Conservation (phyloP, 805 yeast genomes). For the Metschnikowia arizonensis region DNA sequence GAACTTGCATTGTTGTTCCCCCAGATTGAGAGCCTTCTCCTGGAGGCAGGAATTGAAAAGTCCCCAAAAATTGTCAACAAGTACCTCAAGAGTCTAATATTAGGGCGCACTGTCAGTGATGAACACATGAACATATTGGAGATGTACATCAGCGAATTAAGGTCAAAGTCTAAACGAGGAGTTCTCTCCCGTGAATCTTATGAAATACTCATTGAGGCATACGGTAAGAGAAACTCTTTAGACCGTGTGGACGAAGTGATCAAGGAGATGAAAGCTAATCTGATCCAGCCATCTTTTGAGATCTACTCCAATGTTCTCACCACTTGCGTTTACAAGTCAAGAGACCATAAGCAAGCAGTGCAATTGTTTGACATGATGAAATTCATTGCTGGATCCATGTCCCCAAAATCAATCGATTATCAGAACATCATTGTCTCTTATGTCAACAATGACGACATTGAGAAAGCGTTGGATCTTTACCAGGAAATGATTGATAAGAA, state of each 20-base stretch:
- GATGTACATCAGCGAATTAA: conserved; percentile 25
- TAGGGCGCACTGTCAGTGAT: conserved; percentile 20
- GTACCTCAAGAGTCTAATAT: conserved; percentile 34
- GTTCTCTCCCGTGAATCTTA: conserved; percentile 37
- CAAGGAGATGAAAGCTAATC: conserved; percentile 33
- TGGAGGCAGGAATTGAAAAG: conserved; percentile 27
- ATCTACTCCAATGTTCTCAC: conserved; percentile 58
- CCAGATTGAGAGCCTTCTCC: conserved; percentile 24
- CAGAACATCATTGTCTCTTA: conserved; percentile 67
- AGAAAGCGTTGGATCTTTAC: conserved; percentile 71
- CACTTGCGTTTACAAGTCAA: conserved; percentile 50
- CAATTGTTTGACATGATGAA: conserved; percentile 82
- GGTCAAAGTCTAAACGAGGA: conserved; percentile 18
- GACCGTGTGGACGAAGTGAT: conserved; percentile 36
- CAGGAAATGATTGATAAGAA: conserved; percentile 53
- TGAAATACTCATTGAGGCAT: conserved; percentile 43
- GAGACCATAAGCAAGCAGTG: conserved; percentile 56
- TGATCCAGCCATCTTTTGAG: conserved; percentile 39
- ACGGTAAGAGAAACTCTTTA: conserved; percentile 39
- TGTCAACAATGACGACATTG: conserved; percentile 58
- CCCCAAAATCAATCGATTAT: conserved; percentile 67
- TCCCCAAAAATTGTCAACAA: conserved; percentile 34
- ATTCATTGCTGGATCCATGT: conserved; percentile 59
- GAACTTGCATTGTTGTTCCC: conserved; percentile 33
- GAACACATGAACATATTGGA: conserved; percentile 29